A percentile compares a stretch with the other conserved stretches of the same genome.
Evolutionary conservation across 108 stramenopile genomes (phyloP).

Genomic region (Bacterosira constricta): DNA sequence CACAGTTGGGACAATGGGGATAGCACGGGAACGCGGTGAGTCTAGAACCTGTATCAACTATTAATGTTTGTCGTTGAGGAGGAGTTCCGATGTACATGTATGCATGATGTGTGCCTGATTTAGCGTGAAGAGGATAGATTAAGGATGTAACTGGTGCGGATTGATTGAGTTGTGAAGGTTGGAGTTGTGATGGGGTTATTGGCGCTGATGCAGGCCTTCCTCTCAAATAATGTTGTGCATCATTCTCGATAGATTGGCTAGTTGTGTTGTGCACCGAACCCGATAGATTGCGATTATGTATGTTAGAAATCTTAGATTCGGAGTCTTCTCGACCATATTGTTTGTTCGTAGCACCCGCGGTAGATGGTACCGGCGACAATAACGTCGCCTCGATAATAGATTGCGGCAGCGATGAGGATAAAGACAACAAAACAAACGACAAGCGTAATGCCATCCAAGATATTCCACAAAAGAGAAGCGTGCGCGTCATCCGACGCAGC

Average conservation of each 20-base stretch:
- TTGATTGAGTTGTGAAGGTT: neutral
- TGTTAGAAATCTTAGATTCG: neutral
- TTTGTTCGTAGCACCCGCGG: neutral
- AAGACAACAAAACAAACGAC: neutral
- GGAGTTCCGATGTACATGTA: constrained; percentile 92
- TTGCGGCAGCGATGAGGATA: neutral
- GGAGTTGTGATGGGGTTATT: neutral
- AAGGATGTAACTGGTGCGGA: constrained; percentile 22
- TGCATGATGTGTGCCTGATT: constrained; percentile 88
- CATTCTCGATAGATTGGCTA: neutral
- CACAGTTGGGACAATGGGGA: constrained; percentile 74
- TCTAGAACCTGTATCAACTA: constrained; percentile 94
- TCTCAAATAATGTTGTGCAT: neutral
- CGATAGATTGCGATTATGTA: neutral
- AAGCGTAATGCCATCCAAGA: neutral
- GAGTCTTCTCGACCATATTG: neutral
- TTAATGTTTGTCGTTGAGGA: constrained; percentile 91
- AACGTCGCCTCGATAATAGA: neutral
- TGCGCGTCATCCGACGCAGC: neutral
- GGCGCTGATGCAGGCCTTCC: neutral
- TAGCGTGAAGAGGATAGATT: constrained; percentile 62
- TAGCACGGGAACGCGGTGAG: constrained; percentile 91
- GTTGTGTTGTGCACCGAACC: neutral
- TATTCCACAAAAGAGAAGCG: neutral
- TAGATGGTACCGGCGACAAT: neutral